phyloP scores from a whole-genome alignment of 352 stramenopile genomes.

The Pelagophyceae sp. region DNA sequence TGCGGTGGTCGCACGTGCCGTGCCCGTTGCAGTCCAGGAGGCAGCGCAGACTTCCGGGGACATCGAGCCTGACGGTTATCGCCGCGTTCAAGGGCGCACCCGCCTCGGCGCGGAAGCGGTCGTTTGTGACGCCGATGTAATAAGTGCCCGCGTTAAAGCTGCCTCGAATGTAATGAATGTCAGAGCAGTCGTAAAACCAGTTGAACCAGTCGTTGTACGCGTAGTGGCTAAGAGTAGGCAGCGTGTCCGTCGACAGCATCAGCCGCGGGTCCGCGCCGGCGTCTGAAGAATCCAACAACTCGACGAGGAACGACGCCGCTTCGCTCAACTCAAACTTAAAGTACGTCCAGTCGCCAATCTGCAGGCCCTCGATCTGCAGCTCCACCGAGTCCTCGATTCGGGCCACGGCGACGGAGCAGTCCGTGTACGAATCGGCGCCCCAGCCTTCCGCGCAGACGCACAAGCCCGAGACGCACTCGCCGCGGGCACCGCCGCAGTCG shows the following conservation, averaged over 20 bases:
- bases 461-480: background rate
- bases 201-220: conserved; percentile 14
- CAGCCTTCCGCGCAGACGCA: background rate
- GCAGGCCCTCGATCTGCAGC: background rate
- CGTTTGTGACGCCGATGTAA: conserved; percentile 17
- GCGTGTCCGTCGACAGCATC: background rate
- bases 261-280: conserved; percentile 2
- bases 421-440: background rate
- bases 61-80: background rate
- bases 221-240: conserved; percentile 8
- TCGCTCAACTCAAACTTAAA: background rate
- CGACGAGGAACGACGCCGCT: background rate
- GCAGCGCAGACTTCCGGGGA: background rate
- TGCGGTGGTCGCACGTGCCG: background rate
- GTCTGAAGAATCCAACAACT: background rate
- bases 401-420: conserved; percentile 7
- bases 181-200: conserved; percentile 18
- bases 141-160: background rate
- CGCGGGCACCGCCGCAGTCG: background rate
- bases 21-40: conserved; percentile 20
- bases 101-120: background rate
- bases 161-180: conserved; percentile 12
- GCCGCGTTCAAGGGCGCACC: background rate
- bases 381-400: background rate
- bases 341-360: conserved; percentile 1